phyloP scores from a whole-genome alignment of 176 grass and related monocot species.

The Thalia dealbata region DNA sequence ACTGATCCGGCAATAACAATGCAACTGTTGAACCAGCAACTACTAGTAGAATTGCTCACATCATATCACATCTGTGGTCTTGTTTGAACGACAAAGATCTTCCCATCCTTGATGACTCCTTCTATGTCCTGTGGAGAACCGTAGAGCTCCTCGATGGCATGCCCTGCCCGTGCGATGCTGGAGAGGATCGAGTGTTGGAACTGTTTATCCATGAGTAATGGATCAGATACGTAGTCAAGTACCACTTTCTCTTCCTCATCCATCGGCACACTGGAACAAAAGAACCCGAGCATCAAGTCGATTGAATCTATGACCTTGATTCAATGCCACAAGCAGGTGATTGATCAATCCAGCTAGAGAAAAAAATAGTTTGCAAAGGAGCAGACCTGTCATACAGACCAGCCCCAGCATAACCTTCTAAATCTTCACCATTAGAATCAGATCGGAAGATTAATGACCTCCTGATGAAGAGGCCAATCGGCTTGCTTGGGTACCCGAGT shows the following conservation, averaged over 20 bases:
- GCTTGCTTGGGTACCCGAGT: slow-evolving; percentile 88
- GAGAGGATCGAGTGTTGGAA: slow-evolving; percentile 52
- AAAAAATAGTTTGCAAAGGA: not conserved
- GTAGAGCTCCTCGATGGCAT: slow-evolving; percentile 70
- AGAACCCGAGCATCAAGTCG: not conserved
- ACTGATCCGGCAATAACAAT: no score
- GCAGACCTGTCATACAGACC: slow-evolving; percentile 89
- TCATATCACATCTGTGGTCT: slow-evolving; percentile 71
- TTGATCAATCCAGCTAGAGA: not conserved
- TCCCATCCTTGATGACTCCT: slow-evolving; percentile 80
- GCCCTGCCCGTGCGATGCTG: slow-evolving; percentile 48
- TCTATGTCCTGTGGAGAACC: slow-evolving; percentile 75
- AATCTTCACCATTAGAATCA: slow-evolving; percentile 92
- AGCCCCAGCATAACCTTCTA: slow-evolving; percentile 98
- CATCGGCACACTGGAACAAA: slow-evolving; percentile 56
- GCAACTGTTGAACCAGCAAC: no score
- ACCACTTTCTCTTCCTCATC: slow-evolving; percentile 85
- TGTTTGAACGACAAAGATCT: slow-evolving; percentile 84
- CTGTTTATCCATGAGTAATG: slow-evolving; percentile 46
- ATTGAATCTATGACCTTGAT: not conserved
- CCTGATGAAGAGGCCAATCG: slow-evolving; percentile 91
- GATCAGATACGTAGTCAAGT: slow-evolving; percentile 68
- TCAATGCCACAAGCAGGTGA: not conserved
- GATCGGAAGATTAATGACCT: slow-evolving; percentile 89
- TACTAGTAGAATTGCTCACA: no score